These are phyloP conservation scores for Stenogyne calaminthoides DNA, from an alignment of 305 asterid genomes.

Conservation along the genomic window DNA sequence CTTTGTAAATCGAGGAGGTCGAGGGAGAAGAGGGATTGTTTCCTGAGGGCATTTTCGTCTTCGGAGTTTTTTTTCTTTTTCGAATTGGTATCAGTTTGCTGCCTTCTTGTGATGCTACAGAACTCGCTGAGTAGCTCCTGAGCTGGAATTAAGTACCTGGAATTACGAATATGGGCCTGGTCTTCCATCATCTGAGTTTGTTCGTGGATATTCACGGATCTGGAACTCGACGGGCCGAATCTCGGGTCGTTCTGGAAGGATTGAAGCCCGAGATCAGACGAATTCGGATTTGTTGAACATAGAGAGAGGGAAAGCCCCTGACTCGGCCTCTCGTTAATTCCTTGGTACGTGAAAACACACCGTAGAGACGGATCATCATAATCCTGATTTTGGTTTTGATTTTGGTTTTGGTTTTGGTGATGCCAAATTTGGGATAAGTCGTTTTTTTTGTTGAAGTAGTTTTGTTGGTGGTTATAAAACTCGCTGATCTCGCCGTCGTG, in stretches of 20 bases:
- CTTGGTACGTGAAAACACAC: too few relatives aligned
- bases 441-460: slow-evolving; percentile 32
- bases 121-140: slow-evolving; percentile 79
- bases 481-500: background rate
- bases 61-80: slow-evolving; percentile 44
- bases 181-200: background rate
- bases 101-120: slow-evolving; percentile 50
- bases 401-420: too few relatives aligned
- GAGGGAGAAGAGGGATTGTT: slow-evolving; percentile 63
- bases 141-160: slow-evolving; percentile 63
- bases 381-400: background rate
- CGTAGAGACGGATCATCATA: slow-evolving; percentile 30
- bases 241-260: slow-evolving; percentile 53
- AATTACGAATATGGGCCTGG: slow-evolving; percentile 47
- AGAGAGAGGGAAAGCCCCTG: slow-evolving; percentile 91
- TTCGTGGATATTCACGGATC: slow-evolving; percentile 47
- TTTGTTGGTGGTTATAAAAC: too few relatives aligned
- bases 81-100: slow-evolving; percentile 31
- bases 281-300: slow-evolving; percentile 57
- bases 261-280: slow-evolving; percentile 60
- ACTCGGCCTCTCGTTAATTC: slow-evolving; percentile 50
- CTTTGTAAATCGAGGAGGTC: slow-evolving; percentile 79
- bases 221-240: slow-evolving; percentile 57
- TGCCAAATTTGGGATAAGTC: slow-evolving; percentile 27
- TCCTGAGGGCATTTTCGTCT: slow-evolving; percentile 45